Conservation (phyloP, 805 yeast genomes). For the Monosporozyma yasuniensis region DNA sequence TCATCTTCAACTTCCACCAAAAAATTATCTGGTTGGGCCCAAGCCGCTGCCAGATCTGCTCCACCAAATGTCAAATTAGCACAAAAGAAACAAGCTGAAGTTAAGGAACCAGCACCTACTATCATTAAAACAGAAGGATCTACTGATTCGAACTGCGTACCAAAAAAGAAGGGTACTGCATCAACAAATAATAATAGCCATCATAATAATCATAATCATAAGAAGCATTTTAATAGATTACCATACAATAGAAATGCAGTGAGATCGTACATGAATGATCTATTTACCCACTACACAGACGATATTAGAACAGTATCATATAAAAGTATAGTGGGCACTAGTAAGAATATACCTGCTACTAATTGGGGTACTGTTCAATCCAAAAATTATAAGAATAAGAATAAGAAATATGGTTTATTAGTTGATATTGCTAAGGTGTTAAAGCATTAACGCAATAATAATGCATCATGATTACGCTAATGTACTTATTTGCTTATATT, state of each 20-base stretch:
- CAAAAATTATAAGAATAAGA: slow-evolving; percentile 22
- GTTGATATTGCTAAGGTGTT: slow-evolving; percentile 22
- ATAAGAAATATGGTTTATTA: slow-evolving; percentile 25
- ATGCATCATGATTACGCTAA: not conserved
- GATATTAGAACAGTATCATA: slow-evolving; percentile 9
- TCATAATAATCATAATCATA: slow-evolving; percentile 1
- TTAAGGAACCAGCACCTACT: not conserved
- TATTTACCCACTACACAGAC: slow-evolving; percentile 8
- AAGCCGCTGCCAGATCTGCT: slow-evolving; percentile 24
- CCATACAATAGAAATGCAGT: slow-evolving; percentile 25
- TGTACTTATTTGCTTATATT: not conserved
- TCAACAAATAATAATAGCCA: not conserved
- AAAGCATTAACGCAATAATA: slow-evolving; percentile 7
- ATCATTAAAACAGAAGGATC: not conserved
- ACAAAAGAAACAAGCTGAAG: slow-evolving; percentile 1
- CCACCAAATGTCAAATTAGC: slow-evolving; percentile 10
- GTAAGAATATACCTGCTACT: slow-evolving; percentile 4
- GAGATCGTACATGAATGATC: slow-evolving; percentile 13
- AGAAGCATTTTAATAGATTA: slow-evolving; percentile 6
- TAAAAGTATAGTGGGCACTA: slow-evolving; percentile 4
- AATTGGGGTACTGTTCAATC: slow-evolving; percentile 27
- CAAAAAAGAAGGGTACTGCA: not conserved
- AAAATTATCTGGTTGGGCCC: slow-evolving; percentile 28
- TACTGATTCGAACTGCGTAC: not conserved
- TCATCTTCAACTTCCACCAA: slow-evolving; percentile 5